Conservation (phyloP, 2,329 filamentous ascomycete genomes). For the Amylocarpus encephaloides region DNA sequence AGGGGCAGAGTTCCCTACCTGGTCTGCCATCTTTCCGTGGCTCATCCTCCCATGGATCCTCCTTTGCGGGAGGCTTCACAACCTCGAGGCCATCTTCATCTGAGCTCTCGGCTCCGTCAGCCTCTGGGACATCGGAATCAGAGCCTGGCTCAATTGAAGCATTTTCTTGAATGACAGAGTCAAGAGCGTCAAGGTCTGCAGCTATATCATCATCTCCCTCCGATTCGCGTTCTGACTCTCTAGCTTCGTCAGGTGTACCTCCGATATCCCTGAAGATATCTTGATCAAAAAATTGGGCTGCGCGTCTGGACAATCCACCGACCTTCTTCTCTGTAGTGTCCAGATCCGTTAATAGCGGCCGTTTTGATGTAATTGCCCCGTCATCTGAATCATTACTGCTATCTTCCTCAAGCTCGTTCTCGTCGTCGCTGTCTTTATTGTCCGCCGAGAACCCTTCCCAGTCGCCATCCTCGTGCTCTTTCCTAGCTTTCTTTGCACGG, state of each 20-base stretch:
- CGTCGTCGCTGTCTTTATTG: slow-evolving; percentile 51
- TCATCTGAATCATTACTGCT: slow-evolving; percentile 58
- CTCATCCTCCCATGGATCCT: slow-evolving; percentile 61
- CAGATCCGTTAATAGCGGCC: slow-evolving; percentile 56
- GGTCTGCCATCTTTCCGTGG: slow-evolving; percentile 56
- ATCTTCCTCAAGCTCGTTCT: slow-evolving; percentile 50
- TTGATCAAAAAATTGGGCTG: slow-evolving; percentile 85
- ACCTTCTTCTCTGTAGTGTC: slow-evolving; percentile 44
- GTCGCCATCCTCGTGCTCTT: slow-evolving; percentile 76
- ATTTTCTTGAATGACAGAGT: slow-evolving; percentile 29
- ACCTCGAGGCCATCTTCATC: slow-evolving; percentile 55
- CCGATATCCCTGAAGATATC: slow-evolving; percentile 86
- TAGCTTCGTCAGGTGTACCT: slow-evolving; percentile 53
- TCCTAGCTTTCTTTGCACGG: slow-evolving; percentile 80
- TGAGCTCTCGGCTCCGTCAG: slow-evolving; percentile 16
- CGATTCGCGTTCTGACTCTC: slow-evolving; percentile 35
- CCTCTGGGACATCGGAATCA: slow-evolving; percentile 22
- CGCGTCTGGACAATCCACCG: slow-evolving; percentile 71
- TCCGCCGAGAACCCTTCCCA: slow-evolving; percentile 83
- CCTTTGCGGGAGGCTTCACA: slow-evolving; percentile 46
- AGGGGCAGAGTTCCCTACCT: slow-evolving; percentile 39
- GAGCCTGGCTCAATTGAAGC: slow-evolving; percentile 30
- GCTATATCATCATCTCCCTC: slow-evolving; percentile 37
- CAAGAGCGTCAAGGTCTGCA: slow-evolving; percentile 32
- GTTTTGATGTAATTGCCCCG: slow-evolving; percentile 38